A percentile compares a stretch with the other conserved stretches of the same genome.
phyloP scores from a whole-genome alignment of 805 yeast species.

The Barnettozyma siamensis region DNA sequence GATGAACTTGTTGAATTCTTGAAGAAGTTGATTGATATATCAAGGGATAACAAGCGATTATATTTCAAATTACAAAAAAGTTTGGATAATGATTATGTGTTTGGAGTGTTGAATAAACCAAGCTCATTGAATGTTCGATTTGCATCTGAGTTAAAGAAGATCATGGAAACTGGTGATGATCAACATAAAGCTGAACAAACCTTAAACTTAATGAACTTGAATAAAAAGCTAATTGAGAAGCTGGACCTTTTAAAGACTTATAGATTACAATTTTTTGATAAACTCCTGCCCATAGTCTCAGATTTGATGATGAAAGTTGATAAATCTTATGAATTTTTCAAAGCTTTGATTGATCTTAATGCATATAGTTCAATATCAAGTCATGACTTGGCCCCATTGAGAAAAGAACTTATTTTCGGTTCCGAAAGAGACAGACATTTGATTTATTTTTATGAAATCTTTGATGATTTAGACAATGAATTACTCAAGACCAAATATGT shows the following conservation, averaged over 20 bases:
- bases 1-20: neutral
- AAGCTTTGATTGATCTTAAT: neutral
- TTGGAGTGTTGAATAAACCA: neutral
- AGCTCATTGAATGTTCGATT: neutral
- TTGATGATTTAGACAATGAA: neutral
- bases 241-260: neutral
- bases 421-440: neutral
- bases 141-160: conserved; percentile 2
- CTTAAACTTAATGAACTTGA: neutral
- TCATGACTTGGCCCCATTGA: neutral
- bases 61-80: neutral
- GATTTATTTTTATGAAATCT: conserved; percentile 9
- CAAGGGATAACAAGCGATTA: neutral
- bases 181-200: neutral
- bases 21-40: neutral
- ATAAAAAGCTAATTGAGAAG: neutral
- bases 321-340: neutral
- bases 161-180: neutral
- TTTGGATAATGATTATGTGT: neutral
- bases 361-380: neutral
- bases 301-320: neutral
- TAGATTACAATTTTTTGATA: neutral
- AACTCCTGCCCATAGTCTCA: neutral
- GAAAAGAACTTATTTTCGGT: conserved; percentile 8
- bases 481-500: conserved; percentile 8